Base-by-base conservation (phyloP, 78 protist species). In the Dictyostelium purpureum region DNA sequence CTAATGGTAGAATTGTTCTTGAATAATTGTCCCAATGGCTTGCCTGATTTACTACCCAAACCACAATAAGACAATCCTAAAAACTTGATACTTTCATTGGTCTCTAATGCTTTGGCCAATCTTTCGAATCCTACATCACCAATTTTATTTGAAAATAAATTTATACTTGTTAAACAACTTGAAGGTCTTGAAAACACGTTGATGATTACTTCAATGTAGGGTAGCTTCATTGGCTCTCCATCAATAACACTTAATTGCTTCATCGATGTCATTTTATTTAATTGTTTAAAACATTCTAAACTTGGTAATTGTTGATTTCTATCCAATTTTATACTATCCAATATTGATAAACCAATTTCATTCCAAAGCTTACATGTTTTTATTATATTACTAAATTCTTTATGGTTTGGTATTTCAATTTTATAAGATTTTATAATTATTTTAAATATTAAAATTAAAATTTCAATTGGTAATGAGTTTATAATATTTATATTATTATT, bases 61-160 rank as follows among this genome's bases (percentile, higher is more conserved):
- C 37, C 66, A 18, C 79, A 69, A 40, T 81, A 51, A 1, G 89
- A 81, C 4, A 81, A 47, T 18, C 89, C 89, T 7, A 81, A 37
- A 35, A 81, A 81, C 7, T 7, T 14, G 9, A 78, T 42, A 12
- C 63, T 10, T 0, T 0, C 1, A 11, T 78, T 57, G 16, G 21
- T 28, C 2, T 52, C 65, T 19, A 81, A 42, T n/a, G 77, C 76
- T 4, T 51, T 21, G 2, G 54, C 67, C 24, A 80, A 42, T 0
- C 9, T 43, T 5, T 45, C n/a, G 2, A 80, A 49, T 10, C 89
- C 77, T 21, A 18, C 4, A 38, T 81, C 89, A 38, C 79, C 79
- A 49, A 81, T 81, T 33, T 81, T 65, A 40, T 81, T 81, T 6
- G 79, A 69, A 14, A 81, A 81, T 21, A 81, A 31, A 52, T 81